phyloP scores from a whole-genome alignment of 1,139 yeast species.

The Kodamaea suecica region DNA sequence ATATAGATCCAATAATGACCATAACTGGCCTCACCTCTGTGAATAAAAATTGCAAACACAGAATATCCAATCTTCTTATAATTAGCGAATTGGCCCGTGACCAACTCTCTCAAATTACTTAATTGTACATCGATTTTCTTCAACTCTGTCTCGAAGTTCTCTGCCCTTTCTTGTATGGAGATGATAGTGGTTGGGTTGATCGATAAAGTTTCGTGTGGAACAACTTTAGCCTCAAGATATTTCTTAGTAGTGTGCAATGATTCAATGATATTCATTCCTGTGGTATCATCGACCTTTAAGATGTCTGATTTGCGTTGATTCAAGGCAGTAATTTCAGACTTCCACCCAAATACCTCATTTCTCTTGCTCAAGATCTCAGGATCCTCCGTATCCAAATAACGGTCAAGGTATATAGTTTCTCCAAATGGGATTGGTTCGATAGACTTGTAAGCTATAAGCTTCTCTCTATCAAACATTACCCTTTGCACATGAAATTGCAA shows the following conservation, averaged over 20 bases:
- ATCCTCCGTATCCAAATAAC: constrained; percentile 77
- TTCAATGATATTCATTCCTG: constrained; percentile 50
- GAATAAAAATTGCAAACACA: constrained; percentile 88
- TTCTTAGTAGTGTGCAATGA: constrained; percentile 51
- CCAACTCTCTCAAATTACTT: constrained; percentile 40
- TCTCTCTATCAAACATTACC: constrained; percentile 79
- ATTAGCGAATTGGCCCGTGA: constrained; percentile 57
- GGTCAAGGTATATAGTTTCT: constrained; percentile 76
- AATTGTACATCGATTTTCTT: constrained; percentile 36
- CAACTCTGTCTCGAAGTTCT: constrained; percentile 38
- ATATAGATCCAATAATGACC: constrained; percentile 98
- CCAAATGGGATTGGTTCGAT: constrained; percentile 78
- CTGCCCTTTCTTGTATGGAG: constrained; percentile 33
- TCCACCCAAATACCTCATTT: constrained; percentile 64
- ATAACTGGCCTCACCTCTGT: constrained; percentile 91
- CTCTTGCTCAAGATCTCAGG: constrained; percentile 50
- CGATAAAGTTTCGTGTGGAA: constrained; percentile 21
- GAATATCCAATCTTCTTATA: constrained; percentile 70
- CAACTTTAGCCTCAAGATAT: constrained; percentile 32
- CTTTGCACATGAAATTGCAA: constrained; percentile 91
- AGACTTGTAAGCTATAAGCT: constrained; percentile 75
- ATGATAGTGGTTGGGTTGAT: constrained; percentile 37
- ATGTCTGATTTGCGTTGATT: constrained; percentile 42
- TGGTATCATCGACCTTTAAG: constrained; percentile 41
- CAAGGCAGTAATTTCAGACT: constrained; percentile 47